Base-by-base conservation (phyloP, 2,329 filamentous ascomycete species). In the Calcarisporium arbuscula region DNA sequence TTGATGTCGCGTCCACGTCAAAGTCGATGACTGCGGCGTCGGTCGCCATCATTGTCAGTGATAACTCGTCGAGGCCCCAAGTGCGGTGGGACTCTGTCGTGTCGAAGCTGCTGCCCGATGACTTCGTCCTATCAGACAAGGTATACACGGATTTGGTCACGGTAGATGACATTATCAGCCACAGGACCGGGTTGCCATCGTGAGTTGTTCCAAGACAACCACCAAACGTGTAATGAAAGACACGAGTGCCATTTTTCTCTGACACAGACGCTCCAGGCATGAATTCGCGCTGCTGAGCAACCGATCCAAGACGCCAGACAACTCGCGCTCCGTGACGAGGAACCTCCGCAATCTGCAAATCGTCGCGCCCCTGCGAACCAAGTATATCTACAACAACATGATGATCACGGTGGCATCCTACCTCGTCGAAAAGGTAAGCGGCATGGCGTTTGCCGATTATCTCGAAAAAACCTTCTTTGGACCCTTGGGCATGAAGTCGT, bases 71-170 rank as follows among this genome's bases (percentile, higher is more conserved):
- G n/a, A n/a, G n/a, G n/a, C n/a, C n/a, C n/a, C n/a, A n/a, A n/a
- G n/a, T n/a, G n/a, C n/a, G n/a, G n/a, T n/a, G n/a, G n/a, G n/a
- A n/a, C n/a, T n/a, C n/a, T n/a, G n/a, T n/a, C n/a, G n/a, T n/a
- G n/a, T n/a, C n/a, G n/a, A n/a, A n/a, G n/a, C n/a, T n/a, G n/a
- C n/a, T n/a, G n/a, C n/a, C n/a, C n/a, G n/a, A n/a, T n/a, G n/a
- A n/a, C n/a, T n/a, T n/a, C n/a, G n/a, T n/a, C n/a, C n/a, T n/a
- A n/a, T 26, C 31, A 6, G 31, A 38, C 10, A n/a, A 32, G 16
- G 30, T 16, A 27, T 38, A 30, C 16, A 38, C 36, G n/a, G 34
- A 38, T n/a, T 15, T 19, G 3, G 26, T 38, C 30, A 38, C 36
- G 11, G 15, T 38, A 5, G 36, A 38, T 14, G 36, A 38, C 27